Base-by-base conservation (phyloP, 352 stramenopile genomes). In the Phytophthora tentaculata region DNA sequence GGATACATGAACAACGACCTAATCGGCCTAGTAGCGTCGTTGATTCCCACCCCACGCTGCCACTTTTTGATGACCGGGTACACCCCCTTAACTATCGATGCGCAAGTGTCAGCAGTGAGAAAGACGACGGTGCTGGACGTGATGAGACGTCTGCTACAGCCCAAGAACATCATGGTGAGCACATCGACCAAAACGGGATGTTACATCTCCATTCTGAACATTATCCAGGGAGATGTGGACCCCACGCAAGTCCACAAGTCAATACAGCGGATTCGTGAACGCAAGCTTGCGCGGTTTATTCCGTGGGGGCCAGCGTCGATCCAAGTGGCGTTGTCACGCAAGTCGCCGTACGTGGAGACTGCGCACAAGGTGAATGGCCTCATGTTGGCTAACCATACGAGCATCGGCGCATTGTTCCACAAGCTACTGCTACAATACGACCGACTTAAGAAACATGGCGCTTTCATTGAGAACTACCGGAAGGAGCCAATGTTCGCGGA, bases 1-100 rank as follows among this genome's bases (percentile, higher is more conserved):
- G 96, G 97, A 3, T 99, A 99, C 76, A 99, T 99, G 96, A 99
- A 99, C 86, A 99, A 99, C 79, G 98, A 99, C 83, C 87, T 99
- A 14, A 98, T 99, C 74, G 97, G 98, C 6, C 81, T 99, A 5
- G 85, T 99, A 32, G 97, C 98, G 37, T 98, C 92, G 35, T 76
- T 99, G 12, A 99, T 99, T 61, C 98, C 98, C 16, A 99, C 98
- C 10, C 98, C 98, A 10, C 82, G 98, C n/a, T 99, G 97, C 71
- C 98, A 99, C 69, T 99, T 99, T 73, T 87, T 99, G 37, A 99
- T 99, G 96, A 99, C 98, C 12, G 97, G 97, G 5, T 99, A 99
- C 81, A 99, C 98, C n/a, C 98, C 98, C 19, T 83, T 99, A 5
- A 97, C 96, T 23, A 91, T 99, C 68, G 92, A 98, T 58, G 80